Evolutionary conservation across 352 stramenopile genomes (phyloP).

Genomic region (Pythium scleroteichum): DNA sequence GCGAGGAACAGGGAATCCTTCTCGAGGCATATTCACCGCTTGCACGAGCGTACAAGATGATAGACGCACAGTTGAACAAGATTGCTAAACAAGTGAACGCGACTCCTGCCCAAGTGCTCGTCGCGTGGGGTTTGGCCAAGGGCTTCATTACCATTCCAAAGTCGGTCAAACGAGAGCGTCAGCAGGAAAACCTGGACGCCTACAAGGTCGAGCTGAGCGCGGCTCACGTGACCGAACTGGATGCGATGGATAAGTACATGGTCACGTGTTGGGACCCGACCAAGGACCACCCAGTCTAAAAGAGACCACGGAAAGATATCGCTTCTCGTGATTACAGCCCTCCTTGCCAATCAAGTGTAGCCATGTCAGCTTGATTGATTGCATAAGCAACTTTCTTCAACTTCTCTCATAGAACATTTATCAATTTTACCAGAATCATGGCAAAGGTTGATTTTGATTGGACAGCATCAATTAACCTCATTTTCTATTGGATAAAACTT

Average conservation of each 20-base stretch:
- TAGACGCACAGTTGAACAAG: constrained; percentile 30
- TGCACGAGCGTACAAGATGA: constrained; percentile 36
- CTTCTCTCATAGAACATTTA: too few relatives aligned
- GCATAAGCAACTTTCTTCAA: too few relatives aligned
- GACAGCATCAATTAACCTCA: too few relatives aligned
- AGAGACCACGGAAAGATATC: constrained; percentile 10
- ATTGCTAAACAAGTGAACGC: constrained; percentile 38
- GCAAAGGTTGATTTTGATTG: too few relatives aligned
- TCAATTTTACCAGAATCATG: background rate
- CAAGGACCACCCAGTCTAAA: constrained; percentile 31
- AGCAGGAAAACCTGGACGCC: constrained; percentile 51
- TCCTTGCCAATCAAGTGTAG: constrained; percentile 1
- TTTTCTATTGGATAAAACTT: too few relatives aligned
- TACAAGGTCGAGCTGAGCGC: constrained; percentile 36
- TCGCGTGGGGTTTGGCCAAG: constrained; percentile 60
- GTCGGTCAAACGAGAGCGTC: constrained; percentile 42
- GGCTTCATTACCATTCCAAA: constrained; percentile 66
- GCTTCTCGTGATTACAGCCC: too few relatives aligned
- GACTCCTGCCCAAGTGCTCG: constrained; percentile 52
- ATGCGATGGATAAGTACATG: constrained; percentile 46
- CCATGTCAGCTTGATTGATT: background rate
- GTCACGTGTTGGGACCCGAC: constrained; percentile 50
- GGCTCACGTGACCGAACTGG: constrained; percentile 37
- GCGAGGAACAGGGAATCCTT: constrained; percentile 39
- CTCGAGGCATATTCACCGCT: constrained; percentile 65